Conservation (phyloP, 2,329 filamentous ascomycete genomes). For the Colletotrichum scovillei region DNA sequence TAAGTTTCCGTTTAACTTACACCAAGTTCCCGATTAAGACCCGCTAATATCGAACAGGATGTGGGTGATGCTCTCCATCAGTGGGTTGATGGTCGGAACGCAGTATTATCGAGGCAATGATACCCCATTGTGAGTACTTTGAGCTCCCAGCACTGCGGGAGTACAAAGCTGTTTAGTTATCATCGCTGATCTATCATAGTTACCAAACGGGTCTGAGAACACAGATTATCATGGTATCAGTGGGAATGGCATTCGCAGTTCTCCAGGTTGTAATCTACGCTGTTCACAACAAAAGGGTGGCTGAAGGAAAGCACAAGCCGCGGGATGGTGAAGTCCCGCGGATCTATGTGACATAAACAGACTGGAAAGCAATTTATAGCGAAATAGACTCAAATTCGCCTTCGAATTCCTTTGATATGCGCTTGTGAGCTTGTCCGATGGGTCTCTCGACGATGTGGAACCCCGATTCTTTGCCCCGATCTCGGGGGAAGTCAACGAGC, state of each 20-base stretch:
- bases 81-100: constrained; percentile 61
- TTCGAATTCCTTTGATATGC: neutral
- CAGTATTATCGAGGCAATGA: constrained; percentile 59
- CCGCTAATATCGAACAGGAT: constrained; percentile 39
- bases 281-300: constrained; percentile 48
- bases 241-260: constrained; percentile 52
- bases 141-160: too few relatives aligned
- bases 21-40: too few relatives aligned
- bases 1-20: constrained; percentile 39
- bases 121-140: constrained; percentile 50
- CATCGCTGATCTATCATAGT: constrained; percentile 36
- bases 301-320: constrained; percentile 36
- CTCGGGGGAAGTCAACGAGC: neutral
- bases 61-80: constrained; percentile 62
- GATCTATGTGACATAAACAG: constrained; percentile 33
- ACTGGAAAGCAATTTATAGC: neutral
- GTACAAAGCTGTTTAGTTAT: neutral
- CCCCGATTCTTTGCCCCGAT: neutral
- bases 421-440: too few relatives aligned
- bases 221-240: constrained; percentile 56
- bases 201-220: constrained; percentile 56
- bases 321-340: constrained; percentile 29
- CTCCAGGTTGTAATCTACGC: constrained; percentile 53
- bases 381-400: too few relatives aligned
- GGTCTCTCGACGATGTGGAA: neutral